A percentile compares a stretch with the other conserved stretches of the same genome.
Evolutionary conservation across 2,329 filamentous ascomycete species (phyloP).

Genomic region (Aspergillus hiratsukae): DNA sequence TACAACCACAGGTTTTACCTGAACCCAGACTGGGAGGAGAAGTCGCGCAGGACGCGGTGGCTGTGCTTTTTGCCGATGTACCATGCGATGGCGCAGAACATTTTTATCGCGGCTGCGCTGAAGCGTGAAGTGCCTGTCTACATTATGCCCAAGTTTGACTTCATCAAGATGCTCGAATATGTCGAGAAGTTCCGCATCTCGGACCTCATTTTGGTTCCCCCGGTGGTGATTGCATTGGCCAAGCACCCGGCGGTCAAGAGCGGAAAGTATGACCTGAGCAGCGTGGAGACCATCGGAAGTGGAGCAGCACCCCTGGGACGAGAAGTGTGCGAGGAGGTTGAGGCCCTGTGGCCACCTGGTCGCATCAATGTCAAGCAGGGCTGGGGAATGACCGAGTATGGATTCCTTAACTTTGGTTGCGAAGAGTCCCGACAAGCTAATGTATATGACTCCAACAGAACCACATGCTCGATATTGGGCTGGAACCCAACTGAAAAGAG

Average conservation of each 20-base stretch:
- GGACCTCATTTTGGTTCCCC: conserved; percentile 64
- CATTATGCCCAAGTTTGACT: conserved; percentile 74
- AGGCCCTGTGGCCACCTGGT: conserved; percentile 51
- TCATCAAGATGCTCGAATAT: conserved; percentile 64
- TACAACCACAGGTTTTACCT: conserved; percentile 48
- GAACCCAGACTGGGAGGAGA: conserved; percentile 47
- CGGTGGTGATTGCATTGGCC: conserved; percentile 67
- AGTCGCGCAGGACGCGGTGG: conserved; percentile 39
- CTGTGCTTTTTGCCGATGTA: conserved; percentile 75
- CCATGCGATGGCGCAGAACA: conserved; percentile 68
- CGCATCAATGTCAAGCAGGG: conserved; percentile 61
- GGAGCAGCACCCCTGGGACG: conserved; percentile 65
- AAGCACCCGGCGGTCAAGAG: conserved; percentile 61
- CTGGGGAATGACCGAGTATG: conserved; percentile 80
- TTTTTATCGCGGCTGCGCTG: conserved; percentile 59
- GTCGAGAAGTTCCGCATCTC: conserved; percentile 67
- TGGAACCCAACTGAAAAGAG: conserved; percentile 55
- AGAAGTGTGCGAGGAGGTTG: conserved; percentile 54
- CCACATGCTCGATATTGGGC: conserved; percentile 64
- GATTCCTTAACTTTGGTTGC: conserved; percentile 19
- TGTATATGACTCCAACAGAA: conserved; percentile 23
- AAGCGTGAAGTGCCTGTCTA: conserved; percentile 60
- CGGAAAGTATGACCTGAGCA: conserved; percentile 62
- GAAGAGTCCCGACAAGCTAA: conserved; percentile 4
- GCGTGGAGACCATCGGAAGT: conserved; percentile 54